Evolutionary conservation across 352 stramenopile genomes (phyloP), one percentile per base, ranked within the genome.

Genomic region (Thraustochytrium striatum): DNA sequence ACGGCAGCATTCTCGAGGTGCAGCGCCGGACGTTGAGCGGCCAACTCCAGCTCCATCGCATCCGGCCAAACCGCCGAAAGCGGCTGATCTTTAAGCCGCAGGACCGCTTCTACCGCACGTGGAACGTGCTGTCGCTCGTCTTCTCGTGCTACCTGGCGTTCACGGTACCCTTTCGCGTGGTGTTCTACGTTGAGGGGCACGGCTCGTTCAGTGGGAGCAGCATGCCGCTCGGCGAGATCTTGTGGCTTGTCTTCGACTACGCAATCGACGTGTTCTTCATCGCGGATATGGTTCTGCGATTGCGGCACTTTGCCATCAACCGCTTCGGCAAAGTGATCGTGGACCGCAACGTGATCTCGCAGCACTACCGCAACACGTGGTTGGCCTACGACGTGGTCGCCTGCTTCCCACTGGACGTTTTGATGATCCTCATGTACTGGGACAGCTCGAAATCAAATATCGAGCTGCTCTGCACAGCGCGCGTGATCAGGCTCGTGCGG

Each of bases 241-340:
- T 79, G 2, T 81, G 79, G 69, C 68, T 88, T 25, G 57, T 9
- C 33, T n/a, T 78, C 25, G 84, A 87, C 62, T 83, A 87, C 70
- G 53, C 82, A 28, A 79, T 85, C 44, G 86, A 89, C 61, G 25
- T 82, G 2, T 87, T 89, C 69, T 89, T 89, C 58, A 57, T 87
- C 2, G 58, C 82, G 1, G 83, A 87, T 58, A 84, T 88, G 13
- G 83, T 84, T 53, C 38, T 88, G 25, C 70, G 85, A 19, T 84
- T 75, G 28, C 62, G 50, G 61, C 41, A 83, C 28, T 88, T 87
- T 65, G 65, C 84, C 53, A 83, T 87, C 47, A 78, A 78, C 41
- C 41, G 61, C 9, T 83, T 86, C 61, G 85, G 85, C 5, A 62
- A 39, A 30, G 50, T 87, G 28, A 75, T 65, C 21, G 81, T 38